Evolutionary conservation across 805 yeast species (phyloP).

Genomic region (Osmozyma mogii): DNA sequence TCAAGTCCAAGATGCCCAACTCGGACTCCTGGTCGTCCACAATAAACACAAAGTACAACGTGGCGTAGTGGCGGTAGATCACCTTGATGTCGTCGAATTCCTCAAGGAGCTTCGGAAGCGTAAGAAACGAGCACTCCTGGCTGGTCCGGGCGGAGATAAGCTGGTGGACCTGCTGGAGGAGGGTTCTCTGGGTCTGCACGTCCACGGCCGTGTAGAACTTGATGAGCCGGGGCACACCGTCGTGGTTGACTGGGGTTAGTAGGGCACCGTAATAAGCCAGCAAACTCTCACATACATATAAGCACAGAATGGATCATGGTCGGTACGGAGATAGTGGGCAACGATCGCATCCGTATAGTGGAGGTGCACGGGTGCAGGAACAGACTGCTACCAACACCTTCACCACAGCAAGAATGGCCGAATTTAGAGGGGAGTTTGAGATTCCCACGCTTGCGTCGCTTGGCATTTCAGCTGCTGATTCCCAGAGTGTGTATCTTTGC

Average conservation of each 20-base stretch:
- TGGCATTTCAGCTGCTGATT: slow-evolving; percentile 32
- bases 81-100: slow-evolving; percentile 73
- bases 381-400: no score
- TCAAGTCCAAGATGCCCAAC: slow-evolving; percentile 84
- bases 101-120: slow-evolving; percentile 76
- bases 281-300: slow-evolving; percentile 48
- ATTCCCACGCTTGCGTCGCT: slow-evolving; percentile 62
- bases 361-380: no score
- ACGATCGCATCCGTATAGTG: no score
- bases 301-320: slow-evolving; percentile 83
- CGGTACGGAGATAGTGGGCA: no score
- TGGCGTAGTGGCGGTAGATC: slow-evolving; percentile 90
- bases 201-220: slow-evolving; percentile 92
- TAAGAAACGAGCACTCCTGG: slow-evolving; percentile 78
- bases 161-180: slow-evolving; percentile 76
- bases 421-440: no score
- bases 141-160: slow-evolving; percentile 64
- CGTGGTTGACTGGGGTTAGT: slow-evolving; percentile 59
- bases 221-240: slow-evolving; percentile 81
- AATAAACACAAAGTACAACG: slow-evolving; percentile 89
- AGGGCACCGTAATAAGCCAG: slow-evolving; percentile 2
- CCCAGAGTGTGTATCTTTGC: slow-evolving; percentile 55
- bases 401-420: no score
- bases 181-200: slow-evolving; percentile 67
- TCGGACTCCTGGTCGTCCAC: slow-evolving; percentile 96